A percentile compares a stretch with the other conserved stretches of the same genome.
Evolutionary conservation across 2,329 filamentous ascomycete species (phyloP).

Genomic region (Colletotrichum simmondsii): DNA sequence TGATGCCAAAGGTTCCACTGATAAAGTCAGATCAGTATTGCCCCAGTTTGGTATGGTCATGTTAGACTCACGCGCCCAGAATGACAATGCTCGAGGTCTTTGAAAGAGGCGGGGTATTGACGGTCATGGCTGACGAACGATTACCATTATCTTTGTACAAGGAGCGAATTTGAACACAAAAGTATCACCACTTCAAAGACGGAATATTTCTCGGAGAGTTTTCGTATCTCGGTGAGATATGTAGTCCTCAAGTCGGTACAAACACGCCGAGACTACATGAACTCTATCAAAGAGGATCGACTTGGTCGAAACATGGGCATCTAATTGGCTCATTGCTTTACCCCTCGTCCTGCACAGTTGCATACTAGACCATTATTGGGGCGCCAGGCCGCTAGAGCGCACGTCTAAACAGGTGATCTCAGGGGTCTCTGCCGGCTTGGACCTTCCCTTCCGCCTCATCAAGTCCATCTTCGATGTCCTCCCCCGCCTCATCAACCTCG

Average conservation of each 20-base stretch:
- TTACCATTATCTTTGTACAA: not conserved
- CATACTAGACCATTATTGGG: not conserved
- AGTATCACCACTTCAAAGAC: not conserved
- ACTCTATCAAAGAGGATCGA: not conserved
- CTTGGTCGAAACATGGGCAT: not conserved
- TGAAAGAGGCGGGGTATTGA: not conserved
- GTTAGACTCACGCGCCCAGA: constrained; percentile 30
- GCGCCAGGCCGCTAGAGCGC: not conserved
- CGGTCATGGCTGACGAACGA: constrained; percentile 1
- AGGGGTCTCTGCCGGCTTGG: constrained; percentile 25
- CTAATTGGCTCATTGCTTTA: constrained; percentile 3
- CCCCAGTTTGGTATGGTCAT: no score
- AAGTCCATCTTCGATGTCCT: no score
- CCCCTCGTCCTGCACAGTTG: constrained; percentile 12
- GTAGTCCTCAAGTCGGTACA: not conserved
- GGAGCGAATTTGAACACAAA: not conserved
- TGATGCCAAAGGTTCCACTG: constrained; percentile 27
- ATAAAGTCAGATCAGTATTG: not conserved
- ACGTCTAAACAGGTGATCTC: not conserved
- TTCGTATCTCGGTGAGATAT: not conserved
- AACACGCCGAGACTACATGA: not conserved
- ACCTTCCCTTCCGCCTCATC: constrained; percentile 19
- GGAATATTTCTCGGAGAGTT: not conserved
- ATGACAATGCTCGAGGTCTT: constrained; percentile 30
- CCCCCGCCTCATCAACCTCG: constrained; percentile 9